Base-by-base conservation (phyloP, 495 filamentous ascomycete genomes). In the Thermothielavioides terrestris region DNA sequence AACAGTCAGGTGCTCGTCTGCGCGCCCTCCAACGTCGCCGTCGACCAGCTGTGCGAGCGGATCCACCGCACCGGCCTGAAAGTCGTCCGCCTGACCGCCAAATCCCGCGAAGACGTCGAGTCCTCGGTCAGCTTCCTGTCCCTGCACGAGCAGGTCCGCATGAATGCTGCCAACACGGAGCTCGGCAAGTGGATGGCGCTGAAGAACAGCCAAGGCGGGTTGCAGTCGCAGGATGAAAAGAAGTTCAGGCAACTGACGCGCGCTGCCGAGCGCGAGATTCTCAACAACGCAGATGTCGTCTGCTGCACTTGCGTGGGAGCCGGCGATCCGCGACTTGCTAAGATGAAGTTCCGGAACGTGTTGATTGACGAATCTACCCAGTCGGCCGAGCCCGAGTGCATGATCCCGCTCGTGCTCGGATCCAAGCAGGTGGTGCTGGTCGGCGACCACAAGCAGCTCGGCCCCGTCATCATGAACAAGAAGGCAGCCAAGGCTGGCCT, bases 401-500 rank as follows among this genome's bases (percentile, higher is more conserved):
- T 97, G 91, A 99, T 99, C 60, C 92, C 92, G 18, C 73, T 99
- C 36, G 92, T 99, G 36, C 76, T 99, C 6, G 94, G 92, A 26
- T 97, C 92, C 75, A 99, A 97, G 73, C 92, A 99, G 63, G 89
- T 95, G 26, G 92, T 99, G 3, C 80, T 99, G 17, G 92, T 99
- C 41, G 92, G 92, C 50, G 92, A 99, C 69, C 94, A 99, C 68
- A 94, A 96, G 66, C 92, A 99, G 67, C 82, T 99, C 50, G 92
- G 92, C 0, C 92, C 92, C 8, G 92, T 99, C 58, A 96, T 99
- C 66, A 99, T 99, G 94, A 97, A 97, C 77, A 99, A 99, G 79
- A 97, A 96, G 68, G 92, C 92, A 3, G 92, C 92, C 54, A 96
- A 96, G 68, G 92, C 92, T 46, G 92, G 92, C 53, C 72, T 99